Evolutionary conservation across 2,329 filamentous ascomycete species (phyloP).

Genomic region (Arachnomyces sp.): DNA sequence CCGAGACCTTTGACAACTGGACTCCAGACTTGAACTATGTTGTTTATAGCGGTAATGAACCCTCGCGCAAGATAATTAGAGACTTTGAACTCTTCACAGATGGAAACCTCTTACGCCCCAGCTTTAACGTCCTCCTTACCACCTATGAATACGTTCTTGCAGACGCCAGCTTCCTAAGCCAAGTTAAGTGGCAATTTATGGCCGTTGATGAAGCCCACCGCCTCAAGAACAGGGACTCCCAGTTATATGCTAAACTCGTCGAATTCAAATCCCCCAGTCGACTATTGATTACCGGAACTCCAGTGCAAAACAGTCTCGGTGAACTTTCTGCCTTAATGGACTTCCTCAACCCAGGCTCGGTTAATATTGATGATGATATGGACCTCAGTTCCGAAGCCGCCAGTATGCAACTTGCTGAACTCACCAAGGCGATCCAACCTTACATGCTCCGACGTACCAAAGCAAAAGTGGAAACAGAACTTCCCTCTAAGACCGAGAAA

Average conservation of each 20-base stretch:
- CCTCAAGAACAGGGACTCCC: conserved; percentile 90
- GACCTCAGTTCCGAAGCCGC: conserved; percentile 74
- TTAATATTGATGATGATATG: conserved; percentile 84
- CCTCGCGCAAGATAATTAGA: conserved; percentile 75
- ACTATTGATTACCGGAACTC: conserved; percentile 90
- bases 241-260: conserved; percentile 76
- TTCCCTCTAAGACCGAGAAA: conserved; percentile 96
- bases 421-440: conserved; percentile 80
- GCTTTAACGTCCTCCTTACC: conserved; percentile 95
- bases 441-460: conserved; percentile 95
- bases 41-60: conserved; percentile 85
- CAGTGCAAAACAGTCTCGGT: conserved; percentile 92
- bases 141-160: conserved; percentile 94
- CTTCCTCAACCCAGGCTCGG: conserved; percentile 91
- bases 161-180: conserved; percentile 73
- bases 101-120: conserved; percentile 77
- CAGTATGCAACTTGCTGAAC: conserved; percentile 73
- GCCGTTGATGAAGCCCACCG: conserved; percentile 95
- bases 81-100: conserved; percentile 85
- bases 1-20: conserved; percentile 95
- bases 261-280: conserved; percentile 83
- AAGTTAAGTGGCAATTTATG: conserved; percentile 96
- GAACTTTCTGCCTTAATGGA: conserved; percentile 90
- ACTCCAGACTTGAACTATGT: conserved; percentile 94
- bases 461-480: conserved; percentile 90